phyloP scores from a whole-genome alignment of 257 asterid genomes.

The Mentha longifolia region DNA sequence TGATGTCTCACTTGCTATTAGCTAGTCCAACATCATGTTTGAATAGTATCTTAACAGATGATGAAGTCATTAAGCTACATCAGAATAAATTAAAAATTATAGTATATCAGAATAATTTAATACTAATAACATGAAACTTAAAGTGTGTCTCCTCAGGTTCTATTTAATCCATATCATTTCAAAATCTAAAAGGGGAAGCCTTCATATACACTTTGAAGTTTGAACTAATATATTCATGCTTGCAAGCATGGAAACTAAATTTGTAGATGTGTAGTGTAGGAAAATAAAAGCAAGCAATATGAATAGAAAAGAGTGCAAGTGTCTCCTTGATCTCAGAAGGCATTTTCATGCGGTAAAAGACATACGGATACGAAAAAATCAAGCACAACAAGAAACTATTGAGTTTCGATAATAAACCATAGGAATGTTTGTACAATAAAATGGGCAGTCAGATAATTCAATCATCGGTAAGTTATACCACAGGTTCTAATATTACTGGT shows the following conservation, averaged over 20 bases:
- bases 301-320: background rate
- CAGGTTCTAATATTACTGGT: background rate
- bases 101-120: too few species aligned
- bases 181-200: slow-evolving; percentile 12
- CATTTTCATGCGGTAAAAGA: slow-evolving; percentile 3
- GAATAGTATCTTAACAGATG: background rate
- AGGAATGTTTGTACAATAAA: slow-evolving; percentile 11
- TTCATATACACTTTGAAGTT: background rate
- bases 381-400: background rate
- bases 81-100: background rate
- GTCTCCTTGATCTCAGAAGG: background rate
- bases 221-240: slow-evolving; percentile 10
- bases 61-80: background rate
- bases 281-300: slow-evolving; percentile 17
- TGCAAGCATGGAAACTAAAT: slow-evolving; percentile 14
- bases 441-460: background rate
- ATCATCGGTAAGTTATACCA: background rate
- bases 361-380: slow-evolving; percentile 1
- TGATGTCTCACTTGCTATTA: background rate
- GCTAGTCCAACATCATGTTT: background rate
- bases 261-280: slow-evolving; percentile 1
- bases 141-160: background rate
- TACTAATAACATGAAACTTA: background rate
- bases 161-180: slow-evolving; percentile 16
- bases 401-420: background rate